phyloP scores from a whole-genome alignment of 345 rosid genomes.

The Hypericum androsaemum region DNA sequence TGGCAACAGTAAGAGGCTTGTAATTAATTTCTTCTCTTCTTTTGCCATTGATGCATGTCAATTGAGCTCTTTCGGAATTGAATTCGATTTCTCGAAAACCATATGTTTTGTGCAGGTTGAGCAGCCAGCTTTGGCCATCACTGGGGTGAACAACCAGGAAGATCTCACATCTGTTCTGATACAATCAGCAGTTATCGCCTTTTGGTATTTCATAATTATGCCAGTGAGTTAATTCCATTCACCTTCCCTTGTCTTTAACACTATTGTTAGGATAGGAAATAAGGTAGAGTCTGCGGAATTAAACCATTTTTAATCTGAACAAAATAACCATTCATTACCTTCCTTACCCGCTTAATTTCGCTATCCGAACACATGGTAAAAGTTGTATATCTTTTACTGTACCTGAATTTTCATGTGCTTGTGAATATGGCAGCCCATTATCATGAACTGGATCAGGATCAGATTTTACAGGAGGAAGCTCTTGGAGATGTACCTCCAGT shows the following conservation, averaged over 20 bases:
- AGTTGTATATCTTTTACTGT: no score
- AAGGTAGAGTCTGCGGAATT: no score
- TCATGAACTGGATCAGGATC: constrained; percentile 81
- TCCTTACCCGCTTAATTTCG: no score
- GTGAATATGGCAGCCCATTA: constrained; percentile 51
- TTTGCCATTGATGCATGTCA: background rate
- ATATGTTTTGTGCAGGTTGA: constrained; percentile 31
- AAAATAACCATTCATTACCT: no score
- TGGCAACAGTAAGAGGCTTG: constrained; percentile 33
- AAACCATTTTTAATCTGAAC: no score
- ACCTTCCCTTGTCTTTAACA: background rate
- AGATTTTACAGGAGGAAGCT: constrained; percentile 82
- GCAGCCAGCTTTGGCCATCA: constrained; percentile 67
- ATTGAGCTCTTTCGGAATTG: background rate
- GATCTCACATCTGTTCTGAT: constrained; percentile 36
- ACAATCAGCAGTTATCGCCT: constrained; percentile 43
- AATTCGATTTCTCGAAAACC: no score
- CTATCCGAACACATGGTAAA: no score
- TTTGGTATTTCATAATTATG: constrained; percentile 62
- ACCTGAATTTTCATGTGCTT: background rate
- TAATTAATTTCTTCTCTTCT: background rate
- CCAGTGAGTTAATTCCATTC: constrained; percentile 39
- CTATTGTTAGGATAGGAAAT: background rate
- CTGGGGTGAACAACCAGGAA: constrained; percentile 61
- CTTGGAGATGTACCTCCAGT: constrained; percentile 76